Evolutionary conservation across 2,329 filamentous ascomycete genomes (phyloP), one percentile per base, ranked within the genome.

Genomic region (Hymenoscyphus fructigenus): DNA sequence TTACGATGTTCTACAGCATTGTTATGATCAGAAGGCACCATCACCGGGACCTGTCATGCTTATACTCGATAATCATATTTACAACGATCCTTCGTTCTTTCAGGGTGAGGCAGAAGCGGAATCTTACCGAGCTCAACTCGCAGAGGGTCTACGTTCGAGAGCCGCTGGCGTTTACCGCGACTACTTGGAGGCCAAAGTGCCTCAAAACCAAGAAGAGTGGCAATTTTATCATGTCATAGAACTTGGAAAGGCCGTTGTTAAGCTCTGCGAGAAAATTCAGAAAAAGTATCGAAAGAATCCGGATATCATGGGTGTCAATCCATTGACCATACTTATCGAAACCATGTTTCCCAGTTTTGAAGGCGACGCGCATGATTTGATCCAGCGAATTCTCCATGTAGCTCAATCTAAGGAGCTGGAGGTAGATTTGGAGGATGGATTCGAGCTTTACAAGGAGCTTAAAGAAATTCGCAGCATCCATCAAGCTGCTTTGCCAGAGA

Each of bases 221-320:
- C 88, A 97, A 70, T 94, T 96, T 75, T 90, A 86, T 68, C 92
- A 98, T 76, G 90, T 98, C 64, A 92, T 97, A 65, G 87, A 93
- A 74, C 85, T 99, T 28, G 93, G 93, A 17, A 92, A 95, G 75
- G 87, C 88, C 0, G 92, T 98, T 5, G 89, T 92, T 59, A 93
- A 91, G 70, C 83, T 97, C 36, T 92, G 91, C 68, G 89, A 96
- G 72, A 91, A 90, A 75, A 96, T 97, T 60, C 90, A 93, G 76
- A 98, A 98, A 79, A 88, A 94, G 59, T 99, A 97, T 78, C 88
- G 88, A 72, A 94, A 91, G 72, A 95, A 90, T 65, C 92, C 92
- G 0, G 89, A 92, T 67, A 91, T 98, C 65, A 90, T 97, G 87
- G 93, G 93, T 1, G 83, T 85, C 32, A 84, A 84, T 65, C 83